phyloP scores from a whole-genome alignment of 345 rosid genomes.

The Brassica incana region DNA sequence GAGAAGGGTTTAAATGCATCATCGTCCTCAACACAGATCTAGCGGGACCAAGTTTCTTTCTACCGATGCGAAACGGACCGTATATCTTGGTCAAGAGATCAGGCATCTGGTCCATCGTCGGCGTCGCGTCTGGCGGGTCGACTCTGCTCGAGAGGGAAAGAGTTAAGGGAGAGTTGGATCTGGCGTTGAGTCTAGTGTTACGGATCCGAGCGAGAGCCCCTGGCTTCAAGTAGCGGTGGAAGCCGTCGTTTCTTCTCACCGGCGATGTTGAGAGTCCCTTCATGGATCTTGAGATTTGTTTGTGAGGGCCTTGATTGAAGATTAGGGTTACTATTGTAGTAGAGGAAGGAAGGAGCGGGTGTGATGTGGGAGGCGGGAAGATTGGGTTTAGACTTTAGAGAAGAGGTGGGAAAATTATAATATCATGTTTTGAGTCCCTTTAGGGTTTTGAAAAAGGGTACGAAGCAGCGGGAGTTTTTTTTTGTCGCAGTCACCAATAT shows the following conservation, averaged over 20 bases:
- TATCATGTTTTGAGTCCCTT: background rate
- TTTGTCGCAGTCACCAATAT: background rate
- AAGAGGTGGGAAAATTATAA: constrained; percentile 39
- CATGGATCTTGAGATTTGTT: constrained; percentile 19
- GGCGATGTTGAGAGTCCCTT: constrained; percentile 39
- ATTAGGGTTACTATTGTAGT: background rate
- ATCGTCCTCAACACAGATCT: constrained; percentile 41
- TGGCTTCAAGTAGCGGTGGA: constrained; percentile 55
- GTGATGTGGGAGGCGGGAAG: constrained; percentile 48
- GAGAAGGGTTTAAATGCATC: constrained; percentile 31
- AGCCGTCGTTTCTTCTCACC: constrained; percentile 37
- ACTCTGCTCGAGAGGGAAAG: background rate
- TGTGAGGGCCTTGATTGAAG: background rate
- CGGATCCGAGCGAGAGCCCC: constrained; percentile 62
- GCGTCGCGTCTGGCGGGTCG: constrained; percentile 9
- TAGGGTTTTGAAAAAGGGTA: constrained; percentile 29
- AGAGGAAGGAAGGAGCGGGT: constrained; percentile 8
- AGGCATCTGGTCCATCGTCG: constrained; percentile 43
- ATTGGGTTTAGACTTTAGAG: background rate
- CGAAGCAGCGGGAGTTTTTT: constrained; percentile 11
- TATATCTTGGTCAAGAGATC: constrained; percentile 40
- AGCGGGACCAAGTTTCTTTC: constrained; percentile 57
- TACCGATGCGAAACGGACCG: constrained; percentile 44
- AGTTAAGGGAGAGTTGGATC: constrained; percentile 19
- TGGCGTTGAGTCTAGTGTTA: constrained; percentile 54